Percentiles rank a stretch among this genome's conserved stretches.
Evolutionary conservation across 2,329 filamentous ascomycete genomes (phyloP).

Genomic region (Alternaria consortialis): DNA sequence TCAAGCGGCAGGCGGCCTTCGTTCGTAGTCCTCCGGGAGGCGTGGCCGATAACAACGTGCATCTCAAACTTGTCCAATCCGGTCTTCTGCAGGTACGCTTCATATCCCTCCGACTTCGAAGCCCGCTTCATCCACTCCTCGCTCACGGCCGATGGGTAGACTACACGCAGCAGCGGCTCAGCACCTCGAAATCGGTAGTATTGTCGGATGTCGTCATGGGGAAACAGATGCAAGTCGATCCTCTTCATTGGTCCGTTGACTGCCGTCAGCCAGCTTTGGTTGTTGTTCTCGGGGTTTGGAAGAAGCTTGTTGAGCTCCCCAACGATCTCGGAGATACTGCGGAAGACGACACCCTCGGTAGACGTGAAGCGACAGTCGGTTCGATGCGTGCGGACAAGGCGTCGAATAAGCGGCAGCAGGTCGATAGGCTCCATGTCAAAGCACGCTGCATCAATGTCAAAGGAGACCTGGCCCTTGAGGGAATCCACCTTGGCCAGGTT

Average conservation of each 20-base stretch:
- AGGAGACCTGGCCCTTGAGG: slow-evolving; percentile 26
- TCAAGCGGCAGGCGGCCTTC: slow-evolving; percentile 22
- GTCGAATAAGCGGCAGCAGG: slow-evolving; percentile 17
- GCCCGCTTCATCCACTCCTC: slow-evolving; percentile 25
- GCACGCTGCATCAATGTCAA: slow-evolving; percentile 32
- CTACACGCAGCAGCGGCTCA: slow-evolving; percentile 24
- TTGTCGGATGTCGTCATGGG: slow-evolving; percentile 23
- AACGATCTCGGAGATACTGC: slow-evolving; percentile 22
- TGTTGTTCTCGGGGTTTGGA: slow-evolving; percentile 9
- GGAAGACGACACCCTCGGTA: slow-evolving; percentile 23
- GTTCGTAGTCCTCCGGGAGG: slow-evolving; percentile 19
- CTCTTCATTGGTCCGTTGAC: slow-evolving; percentile 23
- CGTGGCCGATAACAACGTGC: slow-evolving; percentile 25
- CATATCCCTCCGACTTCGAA: slow-evolving; percentile 20
- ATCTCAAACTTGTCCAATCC: slow-evolving; percentile 18
- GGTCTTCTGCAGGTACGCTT: slow-evolving; percentile 17
- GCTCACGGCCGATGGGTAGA: slow-evolving; percentile 20
- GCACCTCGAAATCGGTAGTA: slow-evolving; percentile 26
- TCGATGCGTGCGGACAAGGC: slow-evolving; percentile 14
- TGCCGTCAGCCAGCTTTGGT: slow-evolving; percentile 17
- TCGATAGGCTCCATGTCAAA: slow-evolving; percentile 28
- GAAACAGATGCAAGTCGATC: slow-evolving; percentile 22
- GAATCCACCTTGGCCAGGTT: slow-evolving; percentile 13
- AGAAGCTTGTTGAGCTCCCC: slow-evolving; percentile 24
- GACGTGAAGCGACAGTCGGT: slow-evolving; percentile 17